Percentiles rank a stretch among this genome's conserved stretches.
Conservation (phyloP, 2,329 filamentous ascomycete species). For the Colletotrichum abscissum region DNA sequence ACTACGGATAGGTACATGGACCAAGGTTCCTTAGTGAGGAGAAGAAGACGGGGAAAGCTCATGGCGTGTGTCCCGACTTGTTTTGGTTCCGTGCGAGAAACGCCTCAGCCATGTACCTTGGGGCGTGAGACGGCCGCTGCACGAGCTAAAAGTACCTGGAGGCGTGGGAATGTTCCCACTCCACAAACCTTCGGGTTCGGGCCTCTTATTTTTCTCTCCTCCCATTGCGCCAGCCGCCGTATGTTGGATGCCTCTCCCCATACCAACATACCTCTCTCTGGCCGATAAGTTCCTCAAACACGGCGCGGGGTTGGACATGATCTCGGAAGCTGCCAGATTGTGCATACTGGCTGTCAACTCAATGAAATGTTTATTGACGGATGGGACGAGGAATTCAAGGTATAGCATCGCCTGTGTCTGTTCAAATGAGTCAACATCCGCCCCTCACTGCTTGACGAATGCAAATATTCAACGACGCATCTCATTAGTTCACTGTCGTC, state of each 20-base stretch:
- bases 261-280: neutral
- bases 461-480: slow-evolving; percentile 16
- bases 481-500: slow-evolving; percentile 13
- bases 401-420: neutral
- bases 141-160: slow-evolving; percentile 26
- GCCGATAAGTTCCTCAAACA: neutral
- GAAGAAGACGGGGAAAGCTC: slow-evolving; percentile 25
- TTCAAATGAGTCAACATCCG: neutral
- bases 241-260: neutral
- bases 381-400: neutral
- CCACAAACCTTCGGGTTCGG: neutral
- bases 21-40: slow-evolving; percentile 16
- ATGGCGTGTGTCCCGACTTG: slow-evolving; percentile 16
- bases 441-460: neutral
- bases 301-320: neutral
- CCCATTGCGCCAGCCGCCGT: neutral
- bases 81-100: neutral
- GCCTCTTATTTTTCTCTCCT: neutral
- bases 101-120: slow-evolving; percentile 5
- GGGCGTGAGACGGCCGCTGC: slow-evolving; percentile 20
- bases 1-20: neutral
- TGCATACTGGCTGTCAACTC: neutral
- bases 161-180: slow-evolving; percentile 24
- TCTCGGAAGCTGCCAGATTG: neutral
- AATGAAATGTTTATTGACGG: neutral